These are phyloP conservation scores for Biscogniauxia marginata DNA, from an alignment of 2,329 filamentous ascomycete genomes.

Conservation along the genomic window DNA sequence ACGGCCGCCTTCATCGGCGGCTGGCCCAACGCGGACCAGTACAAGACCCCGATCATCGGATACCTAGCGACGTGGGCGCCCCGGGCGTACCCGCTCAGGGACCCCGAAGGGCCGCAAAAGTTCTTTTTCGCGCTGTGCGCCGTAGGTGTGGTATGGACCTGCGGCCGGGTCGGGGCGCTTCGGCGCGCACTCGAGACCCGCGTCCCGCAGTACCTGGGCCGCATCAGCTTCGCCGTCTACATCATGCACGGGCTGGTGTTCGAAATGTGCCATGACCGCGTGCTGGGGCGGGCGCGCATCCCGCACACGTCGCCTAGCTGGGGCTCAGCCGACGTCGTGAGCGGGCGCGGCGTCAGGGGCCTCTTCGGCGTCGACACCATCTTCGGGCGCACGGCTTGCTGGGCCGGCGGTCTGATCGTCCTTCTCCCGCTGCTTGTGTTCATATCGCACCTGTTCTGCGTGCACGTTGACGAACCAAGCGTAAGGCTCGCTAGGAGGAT, in stretches of 20 bases:
- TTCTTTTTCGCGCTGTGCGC: slow-evolving; percentile 39
- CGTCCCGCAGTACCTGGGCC: slow-evolving; percentile 53
- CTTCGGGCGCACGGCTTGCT: slow-evolving; percentile 1
- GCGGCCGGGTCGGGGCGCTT: slow-evolving; percentile 35
- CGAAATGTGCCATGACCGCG: slow-evolving; percentile 33
- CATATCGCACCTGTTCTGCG: neutral
- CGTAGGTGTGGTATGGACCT: slow-evolving; percentile 37
- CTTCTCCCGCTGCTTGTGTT: neutral
- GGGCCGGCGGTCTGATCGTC: neutral
- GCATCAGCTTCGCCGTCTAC: slow-evolving; percentile 55
- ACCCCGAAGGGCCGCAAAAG: slow-evolving; percentile 34
- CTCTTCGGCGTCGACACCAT: neutral
- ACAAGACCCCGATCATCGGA: slow-evolving; percentile 34
- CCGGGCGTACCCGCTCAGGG: slow-evolving; percentile 32
- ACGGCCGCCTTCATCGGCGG: slow-evolving; percentile 37
- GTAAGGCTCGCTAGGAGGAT: neutral
- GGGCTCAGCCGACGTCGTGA: neutral
- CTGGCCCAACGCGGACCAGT: slow-evolving; percentile 39
- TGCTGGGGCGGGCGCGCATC: slow-evolving; percentile 25
- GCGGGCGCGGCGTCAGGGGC: neutral
- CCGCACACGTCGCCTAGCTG: neutral
- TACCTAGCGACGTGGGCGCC: slow-evolving; percentile 22
- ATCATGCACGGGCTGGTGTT: slow-evolving; percentile 53
- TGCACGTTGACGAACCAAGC: slow-evolving; percentile 1
- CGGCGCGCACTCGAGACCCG: slow-evolving; percentile 43